phyloP scores from a whole-genome alignment of 2,329 filamentous ascomycete genomes.

The Phaeomoniella chlamydospora region DNA sequence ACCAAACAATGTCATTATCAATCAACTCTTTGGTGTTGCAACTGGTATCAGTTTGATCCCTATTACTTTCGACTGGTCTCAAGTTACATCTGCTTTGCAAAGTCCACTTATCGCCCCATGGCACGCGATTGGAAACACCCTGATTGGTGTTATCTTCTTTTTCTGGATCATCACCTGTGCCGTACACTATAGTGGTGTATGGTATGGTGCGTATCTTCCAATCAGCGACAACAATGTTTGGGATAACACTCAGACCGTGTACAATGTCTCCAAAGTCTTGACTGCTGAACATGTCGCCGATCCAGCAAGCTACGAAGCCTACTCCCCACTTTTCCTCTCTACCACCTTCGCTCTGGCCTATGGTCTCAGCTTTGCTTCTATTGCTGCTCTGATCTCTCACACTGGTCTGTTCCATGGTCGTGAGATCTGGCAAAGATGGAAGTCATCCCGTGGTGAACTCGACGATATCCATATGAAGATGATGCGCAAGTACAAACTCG shows the following conservation, averaged over 20 bases:
- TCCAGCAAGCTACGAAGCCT: constrained; percentile 48
- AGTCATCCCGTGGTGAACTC: constrained; percentile 38
- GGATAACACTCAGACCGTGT: constrained; percentile 51
- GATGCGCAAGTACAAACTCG: constrained; percentile 42
- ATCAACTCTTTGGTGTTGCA: constrained; percentile 57
- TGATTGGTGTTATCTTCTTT: constrained; percentile 52
- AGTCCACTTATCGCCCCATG: constrained; percentile 58
- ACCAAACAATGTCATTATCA: constrained; percentile 52
- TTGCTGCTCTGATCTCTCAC: constrained; percentile 54
- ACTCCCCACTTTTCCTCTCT: constrained; percentile 43
- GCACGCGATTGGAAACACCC: constrained; percentile 59
- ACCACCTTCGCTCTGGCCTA: constrained; percentile 59
- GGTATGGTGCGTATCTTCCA: constrained; percentile 50
- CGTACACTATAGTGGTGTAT: constrained; percentile 51
- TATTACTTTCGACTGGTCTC: constrained; percentile 65
- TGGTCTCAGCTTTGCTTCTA: constrained; percentile 58
- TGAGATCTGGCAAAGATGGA: constrained; percentile 50
- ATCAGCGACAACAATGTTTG: constrained; percentile 58
- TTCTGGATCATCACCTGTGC: constrained; percentile 45
- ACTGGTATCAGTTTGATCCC: constrained; percentile 55
- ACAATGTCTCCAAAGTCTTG: constrained; percentile 52
- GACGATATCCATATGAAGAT: constrained; percentile 40
- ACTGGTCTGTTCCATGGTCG: constrained; percentile 52
- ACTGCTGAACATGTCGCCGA: constrained; percentile 49
- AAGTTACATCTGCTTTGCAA: constrained; percentile 53